Evolutionary conservation across 257 asterid species (phyloP).

Genomic region (Parsonsia alboflavescens): DNA sequence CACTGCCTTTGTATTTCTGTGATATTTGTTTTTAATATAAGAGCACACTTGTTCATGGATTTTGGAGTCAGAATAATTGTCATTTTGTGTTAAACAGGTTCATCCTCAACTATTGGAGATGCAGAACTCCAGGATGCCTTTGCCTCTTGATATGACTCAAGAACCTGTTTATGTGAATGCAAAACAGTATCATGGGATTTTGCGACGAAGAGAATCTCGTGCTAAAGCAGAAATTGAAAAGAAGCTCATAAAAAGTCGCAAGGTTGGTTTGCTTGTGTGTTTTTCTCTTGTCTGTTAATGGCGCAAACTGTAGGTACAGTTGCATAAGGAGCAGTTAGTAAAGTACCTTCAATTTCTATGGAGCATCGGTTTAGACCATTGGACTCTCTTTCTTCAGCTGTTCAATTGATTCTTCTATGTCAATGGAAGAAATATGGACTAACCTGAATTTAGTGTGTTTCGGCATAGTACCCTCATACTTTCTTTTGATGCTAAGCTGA

Average conservation of each 20-base stretch:
- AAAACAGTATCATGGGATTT: conserved; percentile 78
- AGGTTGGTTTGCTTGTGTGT: conserved; percentile 38
- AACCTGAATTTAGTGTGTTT: background rate
- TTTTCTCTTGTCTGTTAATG: background rate
- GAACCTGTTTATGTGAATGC: conserved; percentile 94
- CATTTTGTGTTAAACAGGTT: conserved; percentile 33
- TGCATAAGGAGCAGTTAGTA: background rate
- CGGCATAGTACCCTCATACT: background rate
- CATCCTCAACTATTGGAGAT: conserved; percentile 56
- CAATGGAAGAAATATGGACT: background rate
- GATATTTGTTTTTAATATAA: background rate
- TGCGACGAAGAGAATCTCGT: conserved; percentile 82
- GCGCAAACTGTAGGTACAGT: background rate
- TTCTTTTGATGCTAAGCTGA: background rate
- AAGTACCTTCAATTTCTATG: background rate
- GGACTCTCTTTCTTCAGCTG: background rate
- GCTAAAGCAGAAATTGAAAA: conserved; percentile 88
- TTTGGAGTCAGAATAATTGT: background rate
- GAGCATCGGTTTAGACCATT: background rate
- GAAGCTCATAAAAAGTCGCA: conserved; percentile 69
- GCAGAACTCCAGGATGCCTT: conserved; percentile 75
- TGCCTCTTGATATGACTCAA: conserved; percentile 79
- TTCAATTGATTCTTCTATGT: background rate
- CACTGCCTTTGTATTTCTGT: background rate
- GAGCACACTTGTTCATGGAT: background rate